Evolutionary conservation across 495 filamentous ascomycete species (phyloP), one percentile per base, ranked within the genome.

Genomic region (Neurospora sp.): DNA sequence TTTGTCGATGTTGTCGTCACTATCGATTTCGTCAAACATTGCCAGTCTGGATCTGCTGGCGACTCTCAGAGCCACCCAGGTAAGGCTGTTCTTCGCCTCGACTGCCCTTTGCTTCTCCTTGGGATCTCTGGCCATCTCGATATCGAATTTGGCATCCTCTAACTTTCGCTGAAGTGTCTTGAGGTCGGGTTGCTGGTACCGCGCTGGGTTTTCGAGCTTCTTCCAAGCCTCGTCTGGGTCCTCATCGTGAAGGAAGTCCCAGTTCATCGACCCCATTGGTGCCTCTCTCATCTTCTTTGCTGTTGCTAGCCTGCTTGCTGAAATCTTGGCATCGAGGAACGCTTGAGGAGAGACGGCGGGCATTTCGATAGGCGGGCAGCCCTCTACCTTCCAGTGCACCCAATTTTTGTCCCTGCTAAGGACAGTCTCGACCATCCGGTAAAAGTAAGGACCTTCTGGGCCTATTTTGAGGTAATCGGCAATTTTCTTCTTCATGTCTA

Each of bases 341-440:
- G 91, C 88, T 31, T 83, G 80, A 27, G 90, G 85, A 4, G 89
- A 85, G 40, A 97, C 80, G 7, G 92, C 84, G 18, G 91, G 87
- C 48, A 88, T 86, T 74, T 94, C 90, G 78, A 99, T 97, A 27
- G 89, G 86, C 39, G 93, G 94, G 80, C 96, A 98, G 69, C 88
- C 91, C 81, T 98, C 96, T 10, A 93, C 89, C 81, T 99, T 99
- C 96, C 96, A 99, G 68, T 92, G 91, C 53, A 94, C 94, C 96
- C 96, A 99, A 76, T 97, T 97, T 81, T 97, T 97, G 81, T 99
- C 96, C 72, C 96, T 87, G 7, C 93, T 92, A 27, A 99, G 86
- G 20, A 98, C 94, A 5, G 94, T 97, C 77, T 98, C 95, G 42
- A 99, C 93, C 88, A 97, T 94, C 38, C 96, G 92, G 79, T 92